A percentile compares a stretch with the other conserved stretches of the same genome.
phyloP scores from a whole-genome alignment of 2,329 filamentous ascomycete genomes.

The Claviceps sp. region DNA sequence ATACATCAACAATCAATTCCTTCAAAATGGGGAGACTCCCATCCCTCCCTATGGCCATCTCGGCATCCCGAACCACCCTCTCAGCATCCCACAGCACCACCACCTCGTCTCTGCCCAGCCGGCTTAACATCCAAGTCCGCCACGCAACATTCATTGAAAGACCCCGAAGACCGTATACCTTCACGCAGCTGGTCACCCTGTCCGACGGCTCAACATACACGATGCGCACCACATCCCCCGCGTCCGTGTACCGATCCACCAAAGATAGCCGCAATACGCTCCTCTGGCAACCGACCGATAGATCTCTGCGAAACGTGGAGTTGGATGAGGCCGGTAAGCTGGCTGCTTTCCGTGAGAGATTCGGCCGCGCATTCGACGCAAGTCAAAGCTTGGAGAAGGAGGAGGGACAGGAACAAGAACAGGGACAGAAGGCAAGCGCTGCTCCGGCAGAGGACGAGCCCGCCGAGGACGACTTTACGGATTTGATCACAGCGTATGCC shows the following conservation, averaged over 20 bases:
- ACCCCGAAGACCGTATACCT: conserved; percentile 86
- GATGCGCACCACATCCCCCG: conserved; percentile 62
- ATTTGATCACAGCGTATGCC: conserved; percentile 38
- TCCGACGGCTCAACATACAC: conserved; percentile 81
- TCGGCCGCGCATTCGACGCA: conserved; percentile 73
- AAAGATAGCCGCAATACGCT: conserved; percentile 86
- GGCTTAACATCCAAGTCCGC: conserved; percentile 44
- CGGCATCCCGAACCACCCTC: conserved; percentile 16
- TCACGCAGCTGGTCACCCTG: conserved; percentile 91
- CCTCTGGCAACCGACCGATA: conserved; percentile 79
- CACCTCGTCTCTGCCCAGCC: conserved; percentile 12
- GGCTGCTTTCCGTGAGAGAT: conserved; percentile 71
- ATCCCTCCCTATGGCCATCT: conserved; percentile 14
- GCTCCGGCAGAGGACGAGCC: conserved; percentile 11
- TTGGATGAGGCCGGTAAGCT: conserved; percentile 88
- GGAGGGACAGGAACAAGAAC: conserved; percentile 16
- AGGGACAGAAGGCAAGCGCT: not conserved
- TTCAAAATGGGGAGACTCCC: conserved; percentile 17
- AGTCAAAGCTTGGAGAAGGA: conserved; percentile 18
- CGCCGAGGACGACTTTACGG: conserved; percentile 24
- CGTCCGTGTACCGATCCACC: conserved; percentile 40
- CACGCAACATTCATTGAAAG: conserved; percentile 76
- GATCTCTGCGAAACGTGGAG: conserved; percentile 75
- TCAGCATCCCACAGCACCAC: conserved; percentile 11
- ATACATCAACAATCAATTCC: too few species aligned